Evolutionary conservation across 805 yeast species (phyloP), one percentile per base, ranked within the genome.

Genomic region (Hanseniaspora thailandica): DNA sequence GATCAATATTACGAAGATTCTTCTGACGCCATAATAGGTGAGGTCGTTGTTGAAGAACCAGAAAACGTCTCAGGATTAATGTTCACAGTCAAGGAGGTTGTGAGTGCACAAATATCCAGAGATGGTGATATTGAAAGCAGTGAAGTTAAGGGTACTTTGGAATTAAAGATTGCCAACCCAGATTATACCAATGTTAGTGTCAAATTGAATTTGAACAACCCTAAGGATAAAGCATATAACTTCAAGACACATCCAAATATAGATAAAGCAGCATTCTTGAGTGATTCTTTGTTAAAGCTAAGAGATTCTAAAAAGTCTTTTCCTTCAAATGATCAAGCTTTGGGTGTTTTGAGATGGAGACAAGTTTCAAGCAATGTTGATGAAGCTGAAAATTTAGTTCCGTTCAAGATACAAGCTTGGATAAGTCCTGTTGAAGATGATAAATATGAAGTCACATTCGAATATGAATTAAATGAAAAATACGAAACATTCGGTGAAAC

Each of bases 181-280:
- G 77, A 74, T 38, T 73, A 82, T 58, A 80, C 94, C 13, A 76
- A 76, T 59, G 77, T 87, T 53, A 78, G 77, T 63, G 74, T 93
- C 55, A 63, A 76, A 57, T 70, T 89, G 58, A 66, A 71, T 40
- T 72, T 69, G 22, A 13, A 8, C 30, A 69, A 71, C 40, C 68
- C 75, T 15, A 67, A 72, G 36, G 67, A 78, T 71, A 58, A 62
- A 52, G 38, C 63, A 6, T 71, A 80, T 45, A 88, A 83, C 63
- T 93, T 78, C 72, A 89, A 89, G 68, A 88, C 97, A 15, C 96
- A 93, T 72, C 98, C 98, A 58, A 89, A 90, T 65, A 94, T 93
- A 59, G 97, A 93, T 70, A 82, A 85, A 63, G 71, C 70, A 40
- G 67, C 78, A 62, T 93, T 90, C 67, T 73, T 76, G 44, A 65